Evolutionary conservation across 352 stramenopile species (phyloP), one percentile per base, ranked within the genome.

Genomic region (Thalassiosira hispida): DNA sequence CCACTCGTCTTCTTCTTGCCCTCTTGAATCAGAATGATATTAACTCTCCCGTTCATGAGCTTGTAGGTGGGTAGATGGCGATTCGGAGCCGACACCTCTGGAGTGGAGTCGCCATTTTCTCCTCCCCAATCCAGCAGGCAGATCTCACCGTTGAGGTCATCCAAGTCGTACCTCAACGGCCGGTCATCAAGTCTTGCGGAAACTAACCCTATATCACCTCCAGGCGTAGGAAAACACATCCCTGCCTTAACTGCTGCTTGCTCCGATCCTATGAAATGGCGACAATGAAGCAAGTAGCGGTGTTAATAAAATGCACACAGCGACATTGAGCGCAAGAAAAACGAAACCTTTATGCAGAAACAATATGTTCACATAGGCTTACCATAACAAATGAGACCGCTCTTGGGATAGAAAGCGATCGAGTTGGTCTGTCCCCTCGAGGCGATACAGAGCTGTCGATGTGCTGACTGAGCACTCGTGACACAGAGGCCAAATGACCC

Each of bases 91-190:
- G 74, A 82, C 1, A 82, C 35, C 14, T 55, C 25, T 16, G 68
- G 59, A 22, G 23, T n/a, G 9, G 18, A 35, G 27, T 69, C 47
- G 23, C 61, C 38, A 14, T 11, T 35, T 33, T 47, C 35, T 46
- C 74, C 63, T 38, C 31, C 31, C 78, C 78, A 86, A 52, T 87
- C 79, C 0, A 87, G 27, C 8, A 87, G 44, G 16, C 44, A 67
- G 40, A 87, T 70, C 52, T 87, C 79, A 25, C 79, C 79, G 14
- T 42, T 44, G 7, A 87, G 46, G 68, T 87, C 79, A 47, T 87
- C 75, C 18, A 87, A 55, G 47, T 87, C 79, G 4, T 81, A 31
- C 18, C 79, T 62, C 25, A 83, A n/a, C 6, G 64, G 61, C 52
- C 68, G 33, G 22, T 85, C 29, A 29, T 71, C 59, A 11, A 53